Base-by-base conservation (phyloP, 2,329 filamentous ascomycete species). In the Scolecobasidium constrictum region DNA sequence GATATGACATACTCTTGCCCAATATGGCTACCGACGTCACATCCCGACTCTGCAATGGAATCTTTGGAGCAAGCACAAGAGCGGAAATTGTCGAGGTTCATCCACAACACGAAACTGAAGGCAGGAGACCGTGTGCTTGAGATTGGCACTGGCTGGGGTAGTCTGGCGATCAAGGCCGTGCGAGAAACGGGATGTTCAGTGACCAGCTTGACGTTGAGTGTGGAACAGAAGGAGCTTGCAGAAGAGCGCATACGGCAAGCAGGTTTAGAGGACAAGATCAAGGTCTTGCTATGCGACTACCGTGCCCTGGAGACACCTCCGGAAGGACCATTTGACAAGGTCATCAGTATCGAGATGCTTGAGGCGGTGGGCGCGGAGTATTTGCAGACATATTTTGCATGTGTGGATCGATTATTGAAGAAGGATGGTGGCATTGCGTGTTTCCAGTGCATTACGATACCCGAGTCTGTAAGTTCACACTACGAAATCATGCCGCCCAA, bases 371-470 rank as follows among this genome's bases (percentile, higher is more conserved):
- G 82, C 3, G 65, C 71, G 40, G 77, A 82, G 53, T 85, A 75
- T 50, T 59, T 86, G 22, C 66, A 69, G 16, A 79, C 73, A 2
- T 86, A 85, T 54, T 86, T 86, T 54, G 61, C 65, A 15, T 75
- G 73, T 49, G 67, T 86, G 40, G 65, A 84, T 50, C 65, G 66
- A 44, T 57, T 84, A 22, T 58, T 86, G 35, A 84, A 86, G 58
- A 69, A 67, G 38, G 68, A 80, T 13, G 77, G 76, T 3, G 77
- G 80, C 1, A 72, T 84, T 35, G 79, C 76, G 5, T 74, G 81
- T 38, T 83, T 86, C 58, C 82, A 86, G 57, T 84, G 81, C 59
- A 86, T 85, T 53, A 86, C 82, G 2, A 85, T 85, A 73, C 81
- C 81, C 0, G 79, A 86, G 53, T 65, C 70, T 35, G 54, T 56